phyloP scores from a whole-genome alignment of 192 early-diverging fungal genomes.

The Umbelopsis ramanniana region DNA sequence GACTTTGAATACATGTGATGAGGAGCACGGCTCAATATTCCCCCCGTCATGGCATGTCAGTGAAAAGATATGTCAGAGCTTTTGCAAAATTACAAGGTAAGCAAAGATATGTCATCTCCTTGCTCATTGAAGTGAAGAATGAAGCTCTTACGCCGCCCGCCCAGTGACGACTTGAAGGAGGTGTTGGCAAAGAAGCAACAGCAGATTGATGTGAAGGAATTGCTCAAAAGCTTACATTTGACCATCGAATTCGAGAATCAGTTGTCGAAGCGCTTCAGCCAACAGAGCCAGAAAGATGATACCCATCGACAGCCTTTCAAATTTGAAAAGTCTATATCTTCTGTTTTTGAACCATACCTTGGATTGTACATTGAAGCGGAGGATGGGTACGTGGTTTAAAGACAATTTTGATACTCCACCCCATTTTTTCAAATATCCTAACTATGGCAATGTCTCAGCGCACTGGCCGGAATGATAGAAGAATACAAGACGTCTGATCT shows the following conservation, averaged over 20 bases:
- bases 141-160: background rate
- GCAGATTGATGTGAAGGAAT: slow-evolving; percentile 67
- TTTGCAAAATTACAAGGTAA: slow-evolving; percentile 86
- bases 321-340: slow-evolving; percentile 82
- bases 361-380: slow-evolving; percentile 87
- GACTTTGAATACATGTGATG: slow-evolving; percentile 85
- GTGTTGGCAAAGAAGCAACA: slow-evolving; percentile 61
- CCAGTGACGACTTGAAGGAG: slow-evolving; percentile 70
- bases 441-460: slow-evolving; percentile 36
- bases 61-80: slow-evolving; percentile 69
- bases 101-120: slow-evolving; percentile 15
- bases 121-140: slow-evolving; percentile 17
- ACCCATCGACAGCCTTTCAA: slow-evolving; percentile 27
- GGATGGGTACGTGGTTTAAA: slow-evolving; percentile 62
- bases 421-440: background rate
- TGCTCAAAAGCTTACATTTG: slow-evolving; percentile 77
- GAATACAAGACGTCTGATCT: slow-evolving; percentile 47
- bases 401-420: background rate
- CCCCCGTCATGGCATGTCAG: slow-evolving; percentile 79
- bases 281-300: slow-evolving; percentile 18
- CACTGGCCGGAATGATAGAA: slow-evolving; percentile 67
- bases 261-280: slow-evolving; percentile 72
- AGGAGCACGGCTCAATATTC: slow-evolving; percentile 85
- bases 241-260: slow-evolving; percentile 94
- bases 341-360: slow-evolving; percentile 87